Base-by-base conservation (phyloP, 2,329 filamentous ascomycete species). In the Fusarium staphyleae region DNA sequence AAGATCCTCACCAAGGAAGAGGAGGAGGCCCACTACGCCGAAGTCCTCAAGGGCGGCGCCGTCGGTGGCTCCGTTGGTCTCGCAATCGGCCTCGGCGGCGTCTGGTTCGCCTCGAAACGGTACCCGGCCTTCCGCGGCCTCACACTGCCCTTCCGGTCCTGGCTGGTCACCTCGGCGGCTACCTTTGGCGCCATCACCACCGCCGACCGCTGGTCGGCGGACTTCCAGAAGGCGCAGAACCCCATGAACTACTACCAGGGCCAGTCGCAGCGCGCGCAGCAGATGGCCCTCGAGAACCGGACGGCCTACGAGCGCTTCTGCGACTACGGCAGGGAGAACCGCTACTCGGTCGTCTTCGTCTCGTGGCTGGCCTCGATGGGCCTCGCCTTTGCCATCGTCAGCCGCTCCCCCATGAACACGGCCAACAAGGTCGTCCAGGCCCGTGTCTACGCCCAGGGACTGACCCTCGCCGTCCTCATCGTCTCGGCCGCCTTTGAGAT, bases 1-100 rank as follows among this genome's bases (percentile, higher is more conserved):
- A 98, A 97, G 88, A 81, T 98, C 71, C 83, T 98, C 72, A 96
- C 90, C 68, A 91, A 93, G 74, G 91, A 97, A 84, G 91, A 97
- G 78, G 93, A 97, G 78, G 74, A 81, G 55, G 90, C 84, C 47
- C 93, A 97, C 83, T 96, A 96, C 84, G 78, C 81, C 72, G 79
- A 83, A 54, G 95, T 96, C 56, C 70, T 98, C 65, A 87, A 86
- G 72, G 93, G 92, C 64, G 93, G 95, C 66, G 70, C 86, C 60
- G 75, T 89, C 60, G 95, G 93, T 63, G 90, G 90, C 60, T 46
- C 81, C 11, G 66, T 86, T 36, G 93, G 95, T 60, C 77, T 92
- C 3, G 80, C 77, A 30, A 69, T 86, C 26, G 93, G 93, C 60
- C 64, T 84, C 8, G 79, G 80, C 22, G 91, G 87, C 69, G 88